Base-by-base conservation (phyloP, 441 rosid species). In the Eutrema salsugineum region DNA sequence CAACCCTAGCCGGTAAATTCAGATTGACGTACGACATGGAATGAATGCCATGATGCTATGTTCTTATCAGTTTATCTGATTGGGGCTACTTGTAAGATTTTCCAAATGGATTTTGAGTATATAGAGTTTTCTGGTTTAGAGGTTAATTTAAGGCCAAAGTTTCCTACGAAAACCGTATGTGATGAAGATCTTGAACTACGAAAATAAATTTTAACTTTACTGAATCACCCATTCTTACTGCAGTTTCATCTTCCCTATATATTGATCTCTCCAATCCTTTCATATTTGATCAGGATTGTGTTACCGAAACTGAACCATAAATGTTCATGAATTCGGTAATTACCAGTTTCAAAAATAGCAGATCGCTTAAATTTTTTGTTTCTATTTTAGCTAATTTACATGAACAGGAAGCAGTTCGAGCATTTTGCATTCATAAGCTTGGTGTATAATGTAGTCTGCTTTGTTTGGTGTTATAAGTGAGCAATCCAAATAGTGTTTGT, bases 161-260 rank as follows among this genome's bases (percentile, higher is more conserved):
- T 95, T 58, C 99, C 98, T 55, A 95, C 99, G 6, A 95, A 91
- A 86, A 94, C 97, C 70, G 98, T 92, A 72, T 94, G 99, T 80
- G 94, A 90, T 0, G 98, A 90, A 86, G 96, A 90, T 84, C 99
- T 94, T 69, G 98, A 94, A 76, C 65, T 94, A 72, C 89, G 98
- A 66, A 90, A 90, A 78, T 98, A 94, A 81, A 92, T 94, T 57
- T 68, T 94, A 77, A 88, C 93, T 48, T 80, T 90, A 20, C 80
- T 89, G 49, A 94, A 89, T 68, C 32, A 7, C 16, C 9, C 42
- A 22, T 53, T 63, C 15, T 58, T 35, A 48, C 32, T 66, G 19
- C 57, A 68, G 49, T 73, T 16, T 43, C 22, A 27, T 5, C 33
- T 71, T 49, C 2, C 17, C 0, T 32, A 53, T n/a, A n/a, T n/a